Conservation (phyloP, 768 basidiomycete genomes). For the Asterophora lycoperdoides region DNA sequence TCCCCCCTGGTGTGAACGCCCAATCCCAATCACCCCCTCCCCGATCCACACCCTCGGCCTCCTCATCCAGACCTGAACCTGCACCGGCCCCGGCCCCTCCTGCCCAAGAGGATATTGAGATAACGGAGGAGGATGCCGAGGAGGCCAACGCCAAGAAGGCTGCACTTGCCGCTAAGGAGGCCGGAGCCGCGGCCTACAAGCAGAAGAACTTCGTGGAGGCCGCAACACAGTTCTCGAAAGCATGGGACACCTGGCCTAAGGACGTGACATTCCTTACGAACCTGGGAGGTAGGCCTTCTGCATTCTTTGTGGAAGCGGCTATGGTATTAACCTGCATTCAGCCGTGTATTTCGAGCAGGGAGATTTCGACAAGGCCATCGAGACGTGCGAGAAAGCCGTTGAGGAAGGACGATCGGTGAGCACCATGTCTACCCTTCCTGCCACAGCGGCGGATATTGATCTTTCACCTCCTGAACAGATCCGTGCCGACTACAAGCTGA, state of each 20-base stretch:
- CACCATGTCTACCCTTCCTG: background rate
- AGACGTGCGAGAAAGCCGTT: slow-evolving; percentile 92
- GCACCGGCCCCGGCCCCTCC: slow-evolving; percentile 37
- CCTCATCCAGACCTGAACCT: slow-evolving; percentile 39
- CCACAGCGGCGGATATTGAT: background rate
- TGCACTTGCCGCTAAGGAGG: slow-evolving; percentile 75
- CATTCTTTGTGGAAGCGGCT: background rate
- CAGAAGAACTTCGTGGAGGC: slow-evolving; percentile 79
- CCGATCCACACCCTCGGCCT: slow-evolving; percentile 40
- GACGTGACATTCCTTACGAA: slow-evolving; percentile 95
- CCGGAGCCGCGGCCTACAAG: slow-evolving; percentile 82
- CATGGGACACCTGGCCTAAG: slow-evolving; percentile 92
- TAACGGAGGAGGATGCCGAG: slow-evolving; percentile 63
- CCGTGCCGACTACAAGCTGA: slow-evolving; percentile 90
- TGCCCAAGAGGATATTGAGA: slow-evolving; percentile 58
- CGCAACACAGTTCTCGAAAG: slow-evolving; percentile 69
- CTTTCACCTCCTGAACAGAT: slow-evolving; percentile 37
- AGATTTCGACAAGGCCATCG: slow-evolving; percentile 86
- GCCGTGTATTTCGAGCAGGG: slow-evolving; percentile 94
- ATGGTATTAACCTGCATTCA: slow-evolving; percentile 21
- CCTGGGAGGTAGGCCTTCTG: slow-evolving; percentile 55
- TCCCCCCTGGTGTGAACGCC: slow-evolving; percentile 54
- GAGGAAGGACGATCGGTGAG: slow-evolving; percentile 82
- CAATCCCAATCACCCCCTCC: slow-evolving; percentile 29
- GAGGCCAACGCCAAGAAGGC: slow-evolving; percentile 72